Evolutionary conservation across 345 rosid genomes (phyloP), one percentile per base, ranked within the genome.

Genomic region (Mercurialis annua): DNA sequence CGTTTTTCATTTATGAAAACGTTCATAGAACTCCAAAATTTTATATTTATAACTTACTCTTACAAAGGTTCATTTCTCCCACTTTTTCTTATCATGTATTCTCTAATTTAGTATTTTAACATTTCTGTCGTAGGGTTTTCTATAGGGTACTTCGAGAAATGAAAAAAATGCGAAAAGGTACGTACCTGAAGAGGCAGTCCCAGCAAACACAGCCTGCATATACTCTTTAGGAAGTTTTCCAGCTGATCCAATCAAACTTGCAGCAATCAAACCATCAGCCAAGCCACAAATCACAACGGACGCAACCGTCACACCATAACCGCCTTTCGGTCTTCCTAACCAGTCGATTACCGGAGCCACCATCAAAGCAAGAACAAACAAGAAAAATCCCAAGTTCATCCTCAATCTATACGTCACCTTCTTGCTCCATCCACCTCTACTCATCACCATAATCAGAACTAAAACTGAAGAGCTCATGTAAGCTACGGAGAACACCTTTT

Each of bases 121-220:
- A n/a, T n/a, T n/a, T n/a, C n/a, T n/a, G n/a, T n/a, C n/a, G n/a
- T n/a, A n/a, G n/a, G n/a, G n/a, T n/a, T n/a, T n/a, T n/a, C n/a
- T n/a, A n/a, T n/a, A n/a, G n/a, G n/a, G n/a, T n/a, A n/a, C n/a
- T n/a, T n/a, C n/a, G 2, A 62, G 31, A 30, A 38, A 48, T 44
- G 34, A 11, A 58, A 9, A 38, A 47, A 9, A 50, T 40, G 54
- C 7, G 38, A 66, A 5, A 42, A 1, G 12, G 48, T 31, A 20
- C 26, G 57, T 78, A 88, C 96, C 99, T 86, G 99, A 87, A 78
- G 96, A 91, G 66, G 95, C 97, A 65, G 95, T 94, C 67, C 97
- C 97, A 11, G 97, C 92, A 49, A 91, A 94, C 61, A 91, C 86
- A 23, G 96, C 99, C 72, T 94, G 99, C 97, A 94, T 94, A 62